Conservation (phyloP, 1,284 basidiomycete species). For the Schizopora paradoxa region DNA sequence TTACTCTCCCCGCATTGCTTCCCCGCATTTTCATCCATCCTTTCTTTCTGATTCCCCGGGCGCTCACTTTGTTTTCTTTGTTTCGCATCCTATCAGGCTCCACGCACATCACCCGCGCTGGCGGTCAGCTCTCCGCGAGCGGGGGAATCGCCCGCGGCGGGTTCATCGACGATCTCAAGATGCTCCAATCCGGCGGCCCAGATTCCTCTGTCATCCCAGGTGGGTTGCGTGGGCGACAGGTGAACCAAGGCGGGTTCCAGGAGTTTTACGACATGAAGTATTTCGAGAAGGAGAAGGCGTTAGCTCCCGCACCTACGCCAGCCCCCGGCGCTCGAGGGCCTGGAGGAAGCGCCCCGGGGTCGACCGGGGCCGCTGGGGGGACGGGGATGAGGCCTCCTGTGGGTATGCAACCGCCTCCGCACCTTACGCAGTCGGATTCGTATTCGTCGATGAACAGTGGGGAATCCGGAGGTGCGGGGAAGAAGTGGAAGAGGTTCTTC, state of each 20-base stretch:
- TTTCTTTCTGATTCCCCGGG: not conserved
- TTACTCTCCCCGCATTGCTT: slow-evolving; percentile 5
- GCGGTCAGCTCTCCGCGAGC: too few relatives aligned
- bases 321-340: too few relatives aligned
- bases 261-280: slow-evolving; percentile 77
- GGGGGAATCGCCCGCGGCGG: slow-evolving; percentile 75
- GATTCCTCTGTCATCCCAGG: slow-evolving; percentile 72
- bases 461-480: too few relatives aligned
- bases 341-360: too few relatives aligned
- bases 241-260: slow-evolving; percentile 51
- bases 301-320: too few relatives aligned
- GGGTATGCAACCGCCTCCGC: too few relatives aligned
- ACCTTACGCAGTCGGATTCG: too few relatives aligned
- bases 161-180: slow-evolving; percentile 84
- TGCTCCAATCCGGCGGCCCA: slow-evolving; percentile 72
- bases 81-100: slow-evolving; percentile 61
- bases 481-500: too few relatives aligned
- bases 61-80: not conserved
- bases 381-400: too few relatives aligned
- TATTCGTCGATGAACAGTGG: too few relatives aligned
- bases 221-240: slow-evolving; percentile 53
- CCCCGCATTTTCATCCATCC: not conserved
- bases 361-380: too few relatives aligned
- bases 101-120: too few relatives aligned
- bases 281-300: slow-evolving; percentile 58